Percentiles rank a stretch among this genome's conserved stretches.
phyloP scores from a whole-genome alignment of 2,329 filamentous ascomycete species.

The Alternaria hordeiaustralica region DNA sequence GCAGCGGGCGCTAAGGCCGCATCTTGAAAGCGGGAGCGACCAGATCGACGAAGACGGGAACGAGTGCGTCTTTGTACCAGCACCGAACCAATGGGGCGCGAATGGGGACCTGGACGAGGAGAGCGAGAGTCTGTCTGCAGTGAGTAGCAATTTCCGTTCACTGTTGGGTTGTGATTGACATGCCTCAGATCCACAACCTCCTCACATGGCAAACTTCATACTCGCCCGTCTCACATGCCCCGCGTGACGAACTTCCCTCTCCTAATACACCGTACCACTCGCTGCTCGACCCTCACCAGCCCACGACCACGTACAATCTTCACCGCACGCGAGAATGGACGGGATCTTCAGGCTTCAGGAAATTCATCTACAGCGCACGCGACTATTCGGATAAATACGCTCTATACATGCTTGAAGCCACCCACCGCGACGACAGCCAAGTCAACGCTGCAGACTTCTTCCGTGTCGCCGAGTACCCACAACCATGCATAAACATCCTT shows the following conservation, averaged over 20 bases:
- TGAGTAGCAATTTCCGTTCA: slow-evolving; percentile 19
- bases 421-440: slow-evolving; percentile 41
- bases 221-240: slow-evolving; percentile 42
- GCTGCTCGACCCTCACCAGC: slow-evolving; percentile 41
- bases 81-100: slow-evolving; percentile 48
- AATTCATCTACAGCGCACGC: slow-evolving; percentile 47
- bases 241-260: slow-evolving; percentile 42
- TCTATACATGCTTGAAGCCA: slow-evolving; percentile 45
- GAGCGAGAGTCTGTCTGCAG: slow-evolving; percentile 45
- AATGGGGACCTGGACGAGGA: slow-evolving; percentile 48
- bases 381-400: slow-evolving; percentile 46
- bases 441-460: slow-evolving; percentile 45
- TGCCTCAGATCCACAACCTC: slow-evolving; percentile 41
- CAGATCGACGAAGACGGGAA: slow-evolving; percentile 45
- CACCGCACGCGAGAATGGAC: slow-evolving; percentile 49
- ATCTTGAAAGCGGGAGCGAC: slow-evolving; percentile 47
- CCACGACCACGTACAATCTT: slow-evolving; percentile 44
- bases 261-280: slow-evolving; percentile 44
- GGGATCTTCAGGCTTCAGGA: slow-evolving; percentile 39
- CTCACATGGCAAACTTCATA: slow-evolving; percentile 47
- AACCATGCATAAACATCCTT: slow-evolving; percentile 41
- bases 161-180: slow-evolving; percentile 8
- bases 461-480: slow-evolving; percentile 44
- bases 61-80: slow-evolving; percentile 46
- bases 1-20: slow-evolving; percentile 42